Conservation (phyloP, 1,139 yeast genomes). For the Hyphopichia wangnamkhiaoensis region DNA sequence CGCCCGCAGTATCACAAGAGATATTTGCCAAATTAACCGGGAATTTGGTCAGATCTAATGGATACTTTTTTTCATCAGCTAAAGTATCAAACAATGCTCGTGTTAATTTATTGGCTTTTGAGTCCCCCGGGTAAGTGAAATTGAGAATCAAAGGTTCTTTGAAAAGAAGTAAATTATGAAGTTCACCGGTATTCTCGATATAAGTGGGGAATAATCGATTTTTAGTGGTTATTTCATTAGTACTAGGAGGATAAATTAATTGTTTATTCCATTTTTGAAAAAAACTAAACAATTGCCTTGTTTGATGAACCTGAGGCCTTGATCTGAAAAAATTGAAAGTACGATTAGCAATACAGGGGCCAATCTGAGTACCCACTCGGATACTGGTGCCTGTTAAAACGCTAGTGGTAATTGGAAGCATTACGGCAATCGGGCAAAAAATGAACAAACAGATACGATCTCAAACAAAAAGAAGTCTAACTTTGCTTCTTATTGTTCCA, state of each 20-base stretch:
- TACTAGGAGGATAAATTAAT: conserved; percentile 43
- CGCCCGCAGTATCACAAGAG: conserved; percentile 65
- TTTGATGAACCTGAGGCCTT: no score
- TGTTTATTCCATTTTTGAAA: conserved; percentile 9
- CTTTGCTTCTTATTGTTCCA: no score
- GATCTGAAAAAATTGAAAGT: no score
- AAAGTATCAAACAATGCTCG: conserved; percentile 59
- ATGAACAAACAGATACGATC: no score
- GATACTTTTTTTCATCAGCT: conserved; percentile 52
- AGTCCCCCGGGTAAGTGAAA: conserved; percentile 71
- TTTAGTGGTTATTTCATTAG: conserved; percentile 38
- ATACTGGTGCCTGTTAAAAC: no score
- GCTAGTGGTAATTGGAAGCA: no score
- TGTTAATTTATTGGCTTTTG: conserved; percentile 62
- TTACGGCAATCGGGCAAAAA: no score
- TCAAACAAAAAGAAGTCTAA: no score
- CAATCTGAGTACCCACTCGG: no score
- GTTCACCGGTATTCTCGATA: conserved; percentile 51
- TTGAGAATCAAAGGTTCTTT: conserved; percentile 68
- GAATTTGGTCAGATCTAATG: conserved; percentile 25
- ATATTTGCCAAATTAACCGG: conserved; percentile 66
- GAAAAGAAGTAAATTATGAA: conserved; percentile 54
- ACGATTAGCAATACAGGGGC: no score
- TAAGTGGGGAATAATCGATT: conserved; percentile 44
- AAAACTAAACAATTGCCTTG: conserved; percentile 2